Conservation (phyloP, 306 rosid species). For the Prunus armeniaca region DNA sequence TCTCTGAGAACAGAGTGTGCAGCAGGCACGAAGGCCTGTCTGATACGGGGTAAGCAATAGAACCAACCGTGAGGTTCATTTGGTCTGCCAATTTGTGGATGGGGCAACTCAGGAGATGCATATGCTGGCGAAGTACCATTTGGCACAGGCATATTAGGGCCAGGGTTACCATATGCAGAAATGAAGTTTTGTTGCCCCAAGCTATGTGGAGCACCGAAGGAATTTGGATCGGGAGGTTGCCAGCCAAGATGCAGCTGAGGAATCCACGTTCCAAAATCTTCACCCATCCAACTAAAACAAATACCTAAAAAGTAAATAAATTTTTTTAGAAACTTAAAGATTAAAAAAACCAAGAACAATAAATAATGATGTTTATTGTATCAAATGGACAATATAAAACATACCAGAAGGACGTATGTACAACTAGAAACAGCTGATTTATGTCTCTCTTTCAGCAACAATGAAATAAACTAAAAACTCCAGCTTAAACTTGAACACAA, state of each 20-base stretch:
- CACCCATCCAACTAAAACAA: constrained; percentile 76
- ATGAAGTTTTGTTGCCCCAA: constrained; percentile 46
- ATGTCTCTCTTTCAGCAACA: constrained; percentile 50
- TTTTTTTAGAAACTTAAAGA: constrained; percentile 4
- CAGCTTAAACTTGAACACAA: constrained; percentile 54
- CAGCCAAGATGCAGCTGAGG: constrained; percentile 43
- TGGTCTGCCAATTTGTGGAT: constrained; percentile 38
- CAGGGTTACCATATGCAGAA: constrained; percentile 36
- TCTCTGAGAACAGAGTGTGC: constrained; percentile 27
- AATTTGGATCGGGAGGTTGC: constrained; percentile 51
- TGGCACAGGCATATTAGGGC: constrained; percentile 26
- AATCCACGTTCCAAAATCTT: constrained; percentile 53
- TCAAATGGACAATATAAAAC: background rate
- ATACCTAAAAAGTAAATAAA: constrained; percentile 37
- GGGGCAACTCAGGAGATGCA: constrained; percentile 42
- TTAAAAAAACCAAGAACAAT: background rate
- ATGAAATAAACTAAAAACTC: constrained; percentile 59
- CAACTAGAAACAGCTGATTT: constrained; percentile 48
- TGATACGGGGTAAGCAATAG: constrained; percentile 56
- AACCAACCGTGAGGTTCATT: constrained; percentile 74
- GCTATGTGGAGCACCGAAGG: constrained; percentile 36
- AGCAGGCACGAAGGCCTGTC: constrained; percentile 50
- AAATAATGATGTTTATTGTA: constrained; percentile 3
- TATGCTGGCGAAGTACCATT: constrained; percentile 40
- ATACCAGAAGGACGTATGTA: constrained; percentile 63